These are phyloP conservation scores for Globisporangium yorkense DNA, from an alignment of 352 stramenopile species.

Conservation along the genomic window DNA sequence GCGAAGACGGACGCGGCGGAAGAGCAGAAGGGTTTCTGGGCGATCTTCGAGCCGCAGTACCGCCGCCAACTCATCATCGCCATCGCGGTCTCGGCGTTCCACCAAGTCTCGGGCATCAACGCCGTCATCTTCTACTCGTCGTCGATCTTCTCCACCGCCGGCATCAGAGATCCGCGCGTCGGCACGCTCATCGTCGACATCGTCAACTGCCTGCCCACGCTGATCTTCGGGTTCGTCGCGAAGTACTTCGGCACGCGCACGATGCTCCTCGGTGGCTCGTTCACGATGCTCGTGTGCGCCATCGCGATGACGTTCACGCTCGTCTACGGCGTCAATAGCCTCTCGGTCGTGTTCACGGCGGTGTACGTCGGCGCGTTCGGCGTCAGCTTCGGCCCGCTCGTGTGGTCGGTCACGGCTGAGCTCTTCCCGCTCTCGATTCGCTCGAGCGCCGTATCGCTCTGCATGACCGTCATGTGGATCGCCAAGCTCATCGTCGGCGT, in stretches of 20 bases:
- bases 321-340: slow-evolving; percentile 20
- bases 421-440: slow-evolving; percentile 30
- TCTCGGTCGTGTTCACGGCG: slow-evolving; percentile 43
- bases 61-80: slow-evolving; percentile 30
- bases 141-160: slow-evolving; percentile 30
- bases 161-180: slow-evolving; percentile 30
- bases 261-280: slow-evolving; percentile 45
- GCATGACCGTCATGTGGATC: slow-evolving; percentile 35
- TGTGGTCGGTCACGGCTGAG: slow-evolving; percentile 26
- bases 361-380: slow-evolving; percentile 38
- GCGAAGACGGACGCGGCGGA: not conserved
- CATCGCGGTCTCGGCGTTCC: slow-evolving; percentile 23
- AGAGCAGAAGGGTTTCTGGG: not conserved
- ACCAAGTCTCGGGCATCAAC: slow-evolving; percentile 55
- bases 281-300: slow-evolving; percentile 39
- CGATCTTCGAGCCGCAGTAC: slow-evolving; percentile 21
- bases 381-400: slow-evolving; percentile 41
- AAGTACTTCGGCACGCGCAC: slow-evolving; percentile 41
- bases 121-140: slow-evolving; percentile 54
- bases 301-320: slow-evolving; percentile 45
- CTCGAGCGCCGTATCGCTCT: slow-evolving; percentile 26
- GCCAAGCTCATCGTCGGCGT: slow-evolving; percentile 40
- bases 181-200: slow-evolving; percentile 34
- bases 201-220: slow-evolving; percentile 26
- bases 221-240: slow-evolving; percentile 27